Base-by-base conservation (phyloP, 768 basidiomycete genomes). In the Podaxis sp. region DNA sequence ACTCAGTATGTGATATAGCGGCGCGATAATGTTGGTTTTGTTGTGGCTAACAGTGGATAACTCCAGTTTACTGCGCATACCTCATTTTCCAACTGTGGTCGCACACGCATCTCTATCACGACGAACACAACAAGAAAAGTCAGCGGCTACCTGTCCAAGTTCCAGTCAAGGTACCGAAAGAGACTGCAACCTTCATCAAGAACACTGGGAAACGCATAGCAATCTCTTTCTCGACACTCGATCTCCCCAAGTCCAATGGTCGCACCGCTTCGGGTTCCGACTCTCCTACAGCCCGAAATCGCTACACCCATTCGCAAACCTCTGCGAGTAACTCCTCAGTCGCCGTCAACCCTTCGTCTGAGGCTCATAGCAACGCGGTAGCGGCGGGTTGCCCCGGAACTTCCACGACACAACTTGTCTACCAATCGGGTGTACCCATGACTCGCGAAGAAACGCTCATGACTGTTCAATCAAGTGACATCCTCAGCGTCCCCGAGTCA, bases 71-170 rank as follows among this genome's bases (percentile, higher is more conserved):
- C 68, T 71, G 73, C 17, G 75, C 77, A 19, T 93, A 91, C 68
- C 81, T 95, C 17, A 73, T 90, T 64, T 94, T 94, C 75, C 93
- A 93, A 71, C 77, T 92, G 2, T 89, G 80, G 77, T 92, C 92
- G 0, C 92, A 95, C 71, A 84, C 87, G 3, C 77, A 86, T 66
- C 79, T 95, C 15, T 95, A 91, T 66, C 75, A 74, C 63, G 83
- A 87, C 59, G 64, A 71, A 12, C 74, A 78, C 64, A 77, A 75
- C 54, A 74, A 76, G 58, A 81, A 81, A 65, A 84, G 82, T 60
- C 69, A 73, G 42, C 75, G 68, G 15, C 75, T 82, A 22, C 77
- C 71, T 57, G 66, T 66, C 58, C 44, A 59, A 38, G 28, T 51
- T 15, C 59, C 28, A 46, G 57, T 67, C 40, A 76, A 65, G 56